phyloP scores from a whole-genome alignment of 75 land plant genomes.

The Cunninghamia lanceolata region DNA sequence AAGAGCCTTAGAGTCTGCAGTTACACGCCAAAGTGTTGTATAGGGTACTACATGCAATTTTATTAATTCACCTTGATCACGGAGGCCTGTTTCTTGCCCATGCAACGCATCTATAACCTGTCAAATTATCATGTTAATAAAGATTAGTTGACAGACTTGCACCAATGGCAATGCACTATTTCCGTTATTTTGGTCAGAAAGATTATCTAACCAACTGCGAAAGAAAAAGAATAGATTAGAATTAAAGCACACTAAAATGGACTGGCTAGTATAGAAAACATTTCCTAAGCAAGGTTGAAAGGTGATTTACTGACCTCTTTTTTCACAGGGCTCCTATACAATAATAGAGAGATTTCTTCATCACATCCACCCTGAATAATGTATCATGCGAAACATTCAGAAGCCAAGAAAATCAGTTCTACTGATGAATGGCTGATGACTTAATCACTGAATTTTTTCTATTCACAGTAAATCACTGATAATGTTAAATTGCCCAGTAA shows the following conservation, averaged over 20 bases:
- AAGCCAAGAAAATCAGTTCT: background rate
- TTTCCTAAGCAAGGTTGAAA: background rate
- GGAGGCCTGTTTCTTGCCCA: conserved; percentile 80
- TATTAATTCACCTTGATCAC: conserved; percentile 89
- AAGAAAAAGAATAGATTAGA: background rate
- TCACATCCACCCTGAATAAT: conserved; percentile 90
- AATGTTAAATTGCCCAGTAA: background rate
- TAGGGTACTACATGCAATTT: conserved; percentile 89
- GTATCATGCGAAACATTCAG: background rate
- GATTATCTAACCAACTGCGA: background rate
- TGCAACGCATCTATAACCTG: conserved; percentile 62
- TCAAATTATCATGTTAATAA: background rate
- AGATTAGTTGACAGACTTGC: background rate
- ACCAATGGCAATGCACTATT: background rate
- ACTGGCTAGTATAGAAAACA: background rate
- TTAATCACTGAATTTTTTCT: background rate
- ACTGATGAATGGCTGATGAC: background rate
- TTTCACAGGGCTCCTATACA: conserved; percentile 54
- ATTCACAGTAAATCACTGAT: background rate
- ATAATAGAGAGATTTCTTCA: conserved; percentile 77
- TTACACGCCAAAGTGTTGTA: conserved; percentile 69
- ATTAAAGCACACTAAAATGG: background rate
- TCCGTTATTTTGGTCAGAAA: background rate
- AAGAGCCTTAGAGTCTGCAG: conserved; percentile 80
- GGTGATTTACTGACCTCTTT: conserved; percentile 31